A percentile compares a stretch with the other conserved stretches of the same genome.
These are phyloP conservation scores for Xylogone sp. DNA, from an alignment of 2,329 filamentous ascomycete species.

Conservation along the genomic window DNA sequence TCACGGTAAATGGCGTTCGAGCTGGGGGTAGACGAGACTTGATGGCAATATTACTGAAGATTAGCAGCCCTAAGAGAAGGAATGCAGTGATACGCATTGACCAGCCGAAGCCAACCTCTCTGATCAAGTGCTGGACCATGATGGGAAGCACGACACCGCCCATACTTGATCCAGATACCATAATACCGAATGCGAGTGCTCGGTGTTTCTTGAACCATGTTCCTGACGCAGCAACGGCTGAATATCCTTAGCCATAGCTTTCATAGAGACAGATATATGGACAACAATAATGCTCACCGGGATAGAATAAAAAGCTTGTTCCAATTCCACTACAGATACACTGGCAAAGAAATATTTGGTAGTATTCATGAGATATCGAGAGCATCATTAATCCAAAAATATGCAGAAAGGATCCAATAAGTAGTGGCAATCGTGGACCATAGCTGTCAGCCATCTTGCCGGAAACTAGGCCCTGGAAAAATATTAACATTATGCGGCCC, in stretches of 20 bases:
- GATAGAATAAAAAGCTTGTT: slow-evolving; percentile 33
- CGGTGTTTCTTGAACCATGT: slow-evolving; percentile 44
- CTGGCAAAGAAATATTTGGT: slow-evolving; percentile 36
- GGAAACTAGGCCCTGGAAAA: slow-evolving; percentile 5
- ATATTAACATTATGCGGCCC: background rate
- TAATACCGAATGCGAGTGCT: slow-evolving; percentile 40
- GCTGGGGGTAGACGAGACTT: slow-evolving; percentile 23
- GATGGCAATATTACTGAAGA: slow-evolving; percentile 29
- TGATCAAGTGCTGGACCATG: slow-evolving; percentile 48
- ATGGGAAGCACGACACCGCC: slow-evolving; percentile 55
- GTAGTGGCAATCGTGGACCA: slow-evolving; percentile 15
- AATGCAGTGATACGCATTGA: slow-evolving; percentile 52
- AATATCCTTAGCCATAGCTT: slow-evolving; percentile 32
- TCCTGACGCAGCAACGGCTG: slow-evolving; percentile 30
- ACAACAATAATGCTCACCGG: no score
- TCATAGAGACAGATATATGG: slow-evolving; percentile 8
- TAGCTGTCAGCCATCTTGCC: slow-evolving; percentile 20
- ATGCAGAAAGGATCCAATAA: slow-evolving; percentile 22
- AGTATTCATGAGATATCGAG: slow-evolving; percentile 30
- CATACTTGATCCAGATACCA: slow-evolving; percentile 40
- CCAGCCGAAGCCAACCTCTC: slow-evolving; percentile 48
- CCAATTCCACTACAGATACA: slow-evolving; percentile 33
- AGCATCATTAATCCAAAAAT: slow-evolving; percentile 32
- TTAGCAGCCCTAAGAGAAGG: slow-evolving; percentile 34
- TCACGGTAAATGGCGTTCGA: slow-evolving; percentile 18